phyloP scores from a whole-genome alignment of 257 asterid species.

The Ophiorrhiza pumila region DNA sequence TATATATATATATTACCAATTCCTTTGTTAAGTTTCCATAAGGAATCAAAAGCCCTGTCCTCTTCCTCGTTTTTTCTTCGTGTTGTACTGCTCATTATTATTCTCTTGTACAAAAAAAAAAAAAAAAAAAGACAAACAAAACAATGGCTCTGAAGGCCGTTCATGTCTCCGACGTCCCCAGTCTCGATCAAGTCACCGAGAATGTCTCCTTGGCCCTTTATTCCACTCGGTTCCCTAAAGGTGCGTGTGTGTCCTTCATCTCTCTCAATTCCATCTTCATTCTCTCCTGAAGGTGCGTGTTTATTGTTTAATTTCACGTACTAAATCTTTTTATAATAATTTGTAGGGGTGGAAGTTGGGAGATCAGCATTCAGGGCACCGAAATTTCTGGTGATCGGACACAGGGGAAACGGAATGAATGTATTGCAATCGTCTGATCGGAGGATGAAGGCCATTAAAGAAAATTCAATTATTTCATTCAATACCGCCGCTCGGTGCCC shows the following conservation, averaged over 20 bases:
- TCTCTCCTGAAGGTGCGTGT: too few species aligned
- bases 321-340: too few species aligned
- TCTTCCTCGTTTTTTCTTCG: too few species aligned
- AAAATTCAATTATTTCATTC: slow-evolving; percentile 80
- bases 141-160: slow-evolving; percentile 92
- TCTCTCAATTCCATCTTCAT: not conserved
- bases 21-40: too few species aligned
- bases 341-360: slow-evolving; percentile 45
- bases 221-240: slow-evolving; percentile 49
- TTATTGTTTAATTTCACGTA: too few species aligned
- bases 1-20: too few species aligned
- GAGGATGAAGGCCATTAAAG: slow-evolving; percentile 74
- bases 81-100: too few species aligned
- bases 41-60: too few species aligned
- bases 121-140: too few species aligned
- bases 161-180: slow-evolving; percentile 83
- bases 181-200: slow-evolving; percentile 69
- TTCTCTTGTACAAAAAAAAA: too few species aligned
- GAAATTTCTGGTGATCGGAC: slow-evolving; percentile 82
- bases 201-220: slow-evolving; percentile 46
- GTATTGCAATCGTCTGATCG: slow-evolving; percentile 73
- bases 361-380: slow-evolving; percentile 47
- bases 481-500: slow-evolving; percentile 68
- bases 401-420: slow-evolving; percentile 95
- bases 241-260: slow-evolving; percentile 2